Evolutionary conservation across 805 yeast species (phyloP), one percentile per base, ranked within the genome.

Genomic region (Candida orba): DNA sequence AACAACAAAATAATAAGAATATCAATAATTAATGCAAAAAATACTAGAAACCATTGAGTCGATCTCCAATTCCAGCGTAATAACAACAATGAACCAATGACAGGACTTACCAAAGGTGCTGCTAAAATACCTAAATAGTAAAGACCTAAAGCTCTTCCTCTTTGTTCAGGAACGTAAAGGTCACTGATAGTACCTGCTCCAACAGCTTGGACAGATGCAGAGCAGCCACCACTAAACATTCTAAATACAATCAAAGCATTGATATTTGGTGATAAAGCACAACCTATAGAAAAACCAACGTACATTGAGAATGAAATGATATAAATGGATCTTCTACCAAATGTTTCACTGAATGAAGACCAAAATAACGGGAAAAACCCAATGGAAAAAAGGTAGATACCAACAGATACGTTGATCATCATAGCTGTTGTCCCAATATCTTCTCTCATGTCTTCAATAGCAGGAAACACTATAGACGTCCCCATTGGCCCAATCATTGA

Each of bases 171-270:
- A 4, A 72, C 65, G 57, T 68, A 88, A 31, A 88, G 58, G 56
- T 88, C 96, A 18, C 85, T 74, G 24, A 87, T 78, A 1, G 95
- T 84, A 4, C 95, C 96, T 0, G 95, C 95, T 4, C 95, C 95
- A 18, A 87, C 87, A 17, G 90, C 76, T 59, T 88, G 95, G 0
- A 88, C 95, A 35, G 88, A 77, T 1, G 93, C 93, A 2, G 90
- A 82, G 47, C 82, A 76, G 0, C 88, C 95, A 42, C 95, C 95
- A 36, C 83, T 69, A 1, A 87, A 61, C 5, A 84, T 75, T 52
- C 96, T 69, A 43, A 87, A 74, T 2, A 76, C 78, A 50, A 86
- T 83, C 39, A 88, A 71, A 42, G 79, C 67, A 1, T 71, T 71
- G 29, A 87, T 79, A 43, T 64, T 69, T 2, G 79, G 81, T 0